Evolutionary conservation across 495 filamentous ascomycete genomes (phyloP), one percentile per base, ranked within the genome.

Genomic region (Pyrenula massariospora): DNA sequence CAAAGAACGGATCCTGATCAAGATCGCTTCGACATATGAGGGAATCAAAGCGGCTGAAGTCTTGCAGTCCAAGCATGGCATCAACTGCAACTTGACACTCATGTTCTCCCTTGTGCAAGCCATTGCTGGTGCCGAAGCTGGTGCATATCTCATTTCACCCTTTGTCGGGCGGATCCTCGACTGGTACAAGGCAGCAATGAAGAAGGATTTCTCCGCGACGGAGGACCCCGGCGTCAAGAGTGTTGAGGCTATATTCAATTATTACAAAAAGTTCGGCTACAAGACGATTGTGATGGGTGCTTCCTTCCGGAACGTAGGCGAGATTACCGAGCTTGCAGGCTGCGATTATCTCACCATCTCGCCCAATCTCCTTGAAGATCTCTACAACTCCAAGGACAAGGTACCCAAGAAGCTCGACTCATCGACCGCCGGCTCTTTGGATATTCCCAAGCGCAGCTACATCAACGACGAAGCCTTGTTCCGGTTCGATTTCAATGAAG

Each of bases 251-350:
- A 99, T 99, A 80, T 99, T 87, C 86, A 95, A 99, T 80, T 99
- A 99, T 87, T 99, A 99, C 85, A 99, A 99, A 89, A 99, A 96
- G 81, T 86, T 79, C 73, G 90, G 87, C 66, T 96, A 99, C 84
- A 91, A 93, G 64, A 98, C 93, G 71, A 95, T 95, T 65, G 93
- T 99, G 69, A 99, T 99, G 93, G 93, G 93, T 67, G 93, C 93
- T 60, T 96, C 91, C 12, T 99, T 99, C 88, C 81, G 93, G 65
- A 96, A 87, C 77, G 73, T 76, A 55, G 93, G 93, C 60, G 93
- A 99, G 78, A 95, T 99, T 75, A 96, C 87, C 50, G 94, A 99
- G 81, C 79, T 99, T 31, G 90, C 90, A 70, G 93, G 93, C 66
- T 97, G 93, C 68, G 93, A 99, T 74, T 99, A 97, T 80, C 78